Percentiles rank a stretch among this genome's conserved stretches.
Evolutionary conservation across 75 land plant genomes (phyloP).

Genomic region (Picea sitchensis): DNA sequence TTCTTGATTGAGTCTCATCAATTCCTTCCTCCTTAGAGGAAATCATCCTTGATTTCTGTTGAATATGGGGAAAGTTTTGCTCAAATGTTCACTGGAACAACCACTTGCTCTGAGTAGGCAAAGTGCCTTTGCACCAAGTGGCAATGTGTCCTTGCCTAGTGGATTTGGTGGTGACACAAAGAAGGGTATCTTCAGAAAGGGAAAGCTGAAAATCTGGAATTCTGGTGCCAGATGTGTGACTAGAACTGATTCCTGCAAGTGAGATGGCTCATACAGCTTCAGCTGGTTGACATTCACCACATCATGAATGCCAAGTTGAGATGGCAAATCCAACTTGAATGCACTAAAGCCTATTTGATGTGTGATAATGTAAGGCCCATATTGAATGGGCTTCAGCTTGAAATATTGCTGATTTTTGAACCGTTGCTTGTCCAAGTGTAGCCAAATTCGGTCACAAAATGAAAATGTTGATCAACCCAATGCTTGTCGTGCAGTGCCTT

Average conservation of each 20-base stretch:
- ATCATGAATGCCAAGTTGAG: not conserved
- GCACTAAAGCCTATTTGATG: not conserved
- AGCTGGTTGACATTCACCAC: not conserved
- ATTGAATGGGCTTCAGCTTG: not conserved
- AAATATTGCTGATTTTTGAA: not conserved
- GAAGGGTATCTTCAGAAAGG: not conserved
- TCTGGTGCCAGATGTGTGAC: not conserved
- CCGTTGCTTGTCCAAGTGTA: not conserved
- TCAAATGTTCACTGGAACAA: too few species aligned
- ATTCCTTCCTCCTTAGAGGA: too few species aligned
- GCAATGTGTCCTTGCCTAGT: too few species aligned
- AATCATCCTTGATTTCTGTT: too few species aligned
- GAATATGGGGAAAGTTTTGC: too few species aligned
- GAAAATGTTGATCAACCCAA: not conserved
- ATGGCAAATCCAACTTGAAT: not conserved
- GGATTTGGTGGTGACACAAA: not conserved
- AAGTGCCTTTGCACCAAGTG: too few species aligned
- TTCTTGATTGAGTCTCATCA: too few species aligned
- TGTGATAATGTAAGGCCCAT: not conserved
- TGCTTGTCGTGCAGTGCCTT: not conserved
- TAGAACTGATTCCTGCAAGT: not conserved
- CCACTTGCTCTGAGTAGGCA: too few species aligned
- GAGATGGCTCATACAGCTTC: not conserved
- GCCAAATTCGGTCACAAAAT: not conserved
- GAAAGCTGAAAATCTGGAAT: not conserved